These are phyloP conservation scores for Candolleomyces aberdarensis DNA, from an alignment of 768 basidiomycete genomes.

Conservation along the genomic window DNA sequence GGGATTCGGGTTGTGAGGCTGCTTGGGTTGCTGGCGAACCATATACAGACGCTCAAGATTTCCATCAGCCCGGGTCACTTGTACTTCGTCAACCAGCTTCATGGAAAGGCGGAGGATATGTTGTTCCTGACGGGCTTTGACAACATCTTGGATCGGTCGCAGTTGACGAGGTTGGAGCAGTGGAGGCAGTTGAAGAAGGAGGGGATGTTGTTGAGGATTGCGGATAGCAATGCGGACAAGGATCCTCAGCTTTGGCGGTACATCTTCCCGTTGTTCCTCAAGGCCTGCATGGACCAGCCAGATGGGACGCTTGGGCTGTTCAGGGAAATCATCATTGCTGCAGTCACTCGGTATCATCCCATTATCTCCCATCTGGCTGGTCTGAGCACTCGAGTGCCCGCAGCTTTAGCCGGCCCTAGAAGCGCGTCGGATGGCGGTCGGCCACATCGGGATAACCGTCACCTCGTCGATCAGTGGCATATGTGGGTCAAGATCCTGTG, in stretches of 20 bases:
- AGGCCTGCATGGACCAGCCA: slow-evolving; percentile 48
- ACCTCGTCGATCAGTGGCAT: slow-evolving; percentile 73
- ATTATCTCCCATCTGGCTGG: slow-evolving; percentile 73
- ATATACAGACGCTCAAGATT: slow-evolving; percentile 34
- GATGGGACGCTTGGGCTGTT: slow-evolving; percentile 45
- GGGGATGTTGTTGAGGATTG: slow-evolving; percentile 64
- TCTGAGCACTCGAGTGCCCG: slow-evolving; percentile 54
- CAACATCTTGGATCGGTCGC: slow-evolving; percentile 60
- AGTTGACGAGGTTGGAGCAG: slow-evolving; percentile 59
- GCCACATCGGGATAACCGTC: slow-evolving; percentile 53
- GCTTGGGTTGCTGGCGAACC: slow-evolving; percentile 45
- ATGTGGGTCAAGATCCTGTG: slow-evolving; percentile 85
- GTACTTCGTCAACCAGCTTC: slow-evolving; percentile 52
- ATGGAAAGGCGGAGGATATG: slow-evolving; percentile 43
- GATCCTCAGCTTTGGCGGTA: slow-evolving; percentile 76
- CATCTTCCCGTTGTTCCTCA: slow-evolving; percentile 64
- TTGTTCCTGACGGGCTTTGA: slow-evolving; percentile 59
- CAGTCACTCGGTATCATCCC: slow-evolving; percentile 68
- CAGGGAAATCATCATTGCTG: slow-evolving; percentile 65
- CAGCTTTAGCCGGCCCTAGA: slow-evolving; percentile 39
- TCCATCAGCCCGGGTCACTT: slow-evolving; percentile 21
- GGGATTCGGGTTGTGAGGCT: slow-evolving; percentile 66
- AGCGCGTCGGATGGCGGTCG: slow-evolving; percentile 53
- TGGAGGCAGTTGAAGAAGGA: slow-evolving; percentile 58
- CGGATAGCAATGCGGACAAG: slow-evolving; percentile 63